Percentiles rank a stretch among this genome's conserved stretches.
Conservation (phyloP, 192 early-diverging fungal species). For the Linnemannia zychae region DNA sequence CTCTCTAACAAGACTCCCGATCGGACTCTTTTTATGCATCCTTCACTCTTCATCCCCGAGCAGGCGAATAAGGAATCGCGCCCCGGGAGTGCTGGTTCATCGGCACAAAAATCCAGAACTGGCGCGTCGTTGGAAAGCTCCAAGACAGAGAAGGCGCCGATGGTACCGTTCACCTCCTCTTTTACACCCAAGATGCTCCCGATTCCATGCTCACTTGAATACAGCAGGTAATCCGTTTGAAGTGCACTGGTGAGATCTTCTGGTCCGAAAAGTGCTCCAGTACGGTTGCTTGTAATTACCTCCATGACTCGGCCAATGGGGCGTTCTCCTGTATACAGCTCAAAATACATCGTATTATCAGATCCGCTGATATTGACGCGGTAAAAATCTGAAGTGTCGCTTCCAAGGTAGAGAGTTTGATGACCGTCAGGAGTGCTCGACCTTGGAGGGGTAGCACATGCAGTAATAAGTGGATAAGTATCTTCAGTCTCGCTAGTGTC, state of each 20-base stretch:
- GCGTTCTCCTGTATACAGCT: conserved; percentile 30
- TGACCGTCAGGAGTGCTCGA: conserved; percentile 12
- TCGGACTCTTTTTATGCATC: conserved; percentile 24
- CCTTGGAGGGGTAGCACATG: conserved; percentile 34
- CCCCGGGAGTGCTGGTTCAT: conserved; percentile 30
- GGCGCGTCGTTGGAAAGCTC: conserved; percentile 36
- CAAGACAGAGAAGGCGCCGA: conserved; percentile 34
- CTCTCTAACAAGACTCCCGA: conserved; percentile 32
- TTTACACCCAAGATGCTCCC: conserved; percentile 29
- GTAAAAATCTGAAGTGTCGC: conserved; percentile 42
- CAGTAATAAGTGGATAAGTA: conserved; percentile 31
- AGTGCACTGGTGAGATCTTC: neutral
- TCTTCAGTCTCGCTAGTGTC: neutral
- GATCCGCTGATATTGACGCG: conserved; percentile 35
- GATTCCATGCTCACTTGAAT: conserved; percentile 43
- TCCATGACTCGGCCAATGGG: conserved; percentile 32
- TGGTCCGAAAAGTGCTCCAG: neutral
- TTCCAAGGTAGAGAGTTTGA: conserved; percentile 49
- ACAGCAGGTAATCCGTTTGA: conserved; percentile 40
- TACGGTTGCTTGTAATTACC: conserved; percentile 10
- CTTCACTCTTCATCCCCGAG: conserved; percentile 44
- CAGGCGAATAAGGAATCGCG: conserved; percentile 39
- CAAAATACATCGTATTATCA: conserved; percentile 34
- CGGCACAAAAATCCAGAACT: conserved; percentile 39
- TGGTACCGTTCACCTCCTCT: conserved; percentile 35